A percentile compares a stretch with the other conserved stretches of the same genome.
These are phyloP conservation scores for Trichophyton simii DNA, from an alignment of 2,329 filamentous ascomycete species.

Conservation along the genomic window DNA sequence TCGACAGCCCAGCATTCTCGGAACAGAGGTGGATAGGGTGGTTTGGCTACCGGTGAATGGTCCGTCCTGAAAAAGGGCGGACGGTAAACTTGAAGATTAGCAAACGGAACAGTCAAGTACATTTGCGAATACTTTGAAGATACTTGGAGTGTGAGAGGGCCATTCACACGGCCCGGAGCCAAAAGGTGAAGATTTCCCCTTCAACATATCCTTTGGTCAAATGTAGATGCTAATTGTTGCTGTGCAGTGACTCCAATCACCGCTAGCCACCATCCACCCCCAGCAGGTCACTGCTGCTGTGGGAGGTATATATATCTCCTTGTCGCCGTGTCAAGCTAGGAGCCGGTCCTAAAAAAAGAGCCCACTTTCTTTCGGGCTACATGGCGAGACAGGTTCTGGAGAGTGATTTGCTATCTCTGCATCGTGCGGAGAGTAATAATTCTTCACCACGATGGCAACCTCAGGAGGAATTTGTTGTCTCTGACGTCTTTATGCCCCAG, in stretches of 20 bases:
- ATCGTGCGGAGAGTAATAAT: conserved; percentile 3
- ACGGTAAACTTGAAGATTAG: conserved; percentile 30
- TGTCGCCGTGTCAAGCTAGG: not conserved
- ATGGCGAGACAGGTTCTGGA: conserved; percentile 6
- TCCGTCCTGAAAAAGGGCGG: conserved; percentile 42
- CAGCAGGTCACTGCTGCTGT: not conserved
- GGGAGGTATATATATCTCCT: not conserved
- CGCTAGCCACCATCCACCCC: not conserved
- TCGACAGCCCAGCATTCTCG: conserved; percentile 12
- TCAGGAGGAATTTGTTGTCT: conserved; percentile 14
- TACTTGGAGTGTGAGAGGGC: not conserved
- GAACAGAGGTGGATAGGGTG: conserved; percentile 21
- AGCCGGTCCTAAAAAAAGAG: not conserved
- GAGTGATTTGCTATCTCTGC: conserved; percentile 6
- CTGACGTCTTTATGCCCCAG: conserved; percentile 15
- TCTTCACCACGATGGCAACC: conserved; percentile 8
- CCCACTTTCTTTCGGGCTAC: not conserved
- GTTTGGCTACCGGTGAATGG: conserved; percentile 36
- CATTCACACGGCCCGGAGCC: not conserved
- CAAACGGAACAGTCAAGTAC: not conserved
- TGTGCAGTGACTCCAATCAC: not conserved
- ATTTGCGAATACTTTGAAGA: conserved; percentile 1
- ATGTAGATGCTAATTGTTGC: not conserved
- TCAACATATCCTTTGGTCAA: no score
- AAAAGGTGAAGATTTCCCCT: not conserved